Evolutionary conservation across 805 yeast genomes (phyloP).

Genomic region (Candida wancherniae): DNA sequence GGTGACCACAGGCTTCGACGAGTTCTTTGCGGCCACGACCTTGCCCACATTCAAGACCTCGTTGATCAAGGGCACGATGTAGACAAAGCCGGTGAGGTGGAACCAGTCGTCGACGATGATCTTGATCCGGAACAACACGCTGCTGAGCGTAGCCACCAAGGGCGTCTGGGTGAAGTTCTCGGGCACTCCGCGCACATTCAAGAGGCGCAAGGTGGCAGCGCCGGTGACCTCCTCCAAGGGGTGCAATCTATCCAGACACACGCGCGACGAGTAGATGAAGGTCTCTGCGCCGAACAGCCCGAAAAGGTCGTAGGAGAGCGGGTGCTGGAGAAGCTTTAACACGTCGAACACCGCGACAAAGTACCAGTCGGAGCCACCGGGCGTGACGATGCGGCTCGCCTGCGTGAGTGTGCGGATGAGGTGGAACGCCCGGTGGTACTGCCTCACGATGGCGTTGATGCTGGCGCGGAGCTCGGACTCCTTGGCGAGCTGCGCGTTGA

Average conservation of each 20-base stretch:
- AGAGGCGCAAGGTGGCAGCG: conserved; percentile 60
- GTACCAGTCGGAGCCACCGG: conserved; percentile 51
- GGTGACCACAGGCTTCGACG: conserved; percentile 47
- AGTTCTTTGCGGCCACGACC: conserved; percentile 46
- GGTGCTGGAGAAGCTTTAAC: conserved; percentile 39
- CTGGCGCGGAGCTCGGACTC: conserved; percentile 55
- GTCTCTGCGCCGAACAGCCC: conserved; percentile 44
- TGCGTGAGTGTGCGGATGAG: conserved; percentile 51
- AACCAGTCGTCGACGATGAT: conserved; percentile 68
- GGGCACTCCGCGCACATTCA: conserved; percentile 43
- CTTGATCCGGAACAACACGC: conserved; percentile 72
- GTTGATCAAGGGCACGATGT: conserved; percentile 68
- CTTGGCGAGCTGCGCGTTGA: conserved; percentile 56
- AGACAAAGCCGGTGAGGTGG: conserved; percentile 64
- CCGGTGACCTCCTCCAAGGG: conserved; percentile 54
- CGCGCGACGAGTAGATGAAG: conserved; percentile 51
- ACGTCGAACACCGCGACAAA: conserved; percentile 55
- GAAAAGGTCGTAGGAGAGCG: conserved; percentile 29
- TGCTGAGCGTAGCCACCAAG: conserved; percentile 49
- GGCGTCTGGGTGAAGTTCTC: conserved; percentile 47
- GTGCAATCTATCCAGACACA: conserved; percentile 47
- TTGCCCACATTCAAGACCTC: conserved; percentile 67
- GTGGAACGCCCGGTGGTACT: conserved; percentile 46
- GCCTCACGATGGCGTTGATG: conserved; percentile 35
- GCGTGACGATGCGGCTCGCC: conserved; percentile 19